Evolutionary conservation across 163 green algal species (phyloP).

Genomic region (Prototheca wickerhamii): DNA sequence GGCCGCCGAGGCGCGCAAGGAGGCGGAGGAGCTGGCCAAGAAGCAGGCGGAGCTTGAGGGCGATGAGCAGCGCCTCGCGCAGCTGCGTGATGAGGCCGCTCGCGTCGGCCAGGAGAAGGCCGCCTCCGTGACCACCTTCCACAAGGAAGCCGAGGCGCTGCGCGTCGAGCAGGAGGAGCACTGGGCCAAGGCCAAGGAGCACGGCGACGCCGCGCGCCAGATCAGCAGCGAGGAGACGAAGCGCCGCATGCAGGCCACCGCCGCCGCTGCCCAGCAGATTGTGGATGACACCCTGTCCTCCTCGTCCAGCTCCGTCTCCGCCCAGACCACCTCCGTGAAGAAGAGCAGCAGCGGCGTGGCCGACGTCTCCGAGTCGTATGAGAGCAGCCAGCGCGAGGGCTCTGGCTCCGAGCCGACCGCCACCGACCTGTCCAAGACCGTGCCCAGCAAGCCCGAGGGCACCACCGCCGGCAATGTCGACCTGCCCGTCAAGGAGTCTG

Average conservation of each 20-base stretch:
- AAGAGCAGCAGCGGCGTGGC: background rate
- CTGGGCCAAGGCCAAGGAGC: slow-evolving; percentile 9
- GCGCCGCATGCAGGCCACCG: background rate
- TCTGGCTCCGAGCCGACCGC: background rate
- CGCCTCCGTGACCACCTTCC: background rate
- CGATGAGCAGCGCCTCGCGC: slow-evolving; percentile 2
- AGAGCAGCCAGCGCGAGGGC: background rate
- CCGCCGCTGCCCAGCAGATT: background rate
- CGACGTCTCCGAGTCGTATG: background rate
- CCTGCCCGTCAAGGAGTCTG: slow-evolving; percentile 4
- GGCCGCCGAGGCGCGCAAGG: background rate
- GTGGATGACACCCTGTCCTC: background rate
- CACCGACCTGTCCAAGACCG: slow-evolving; percentile 3
- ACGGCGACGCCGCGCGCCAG: slow-evolving; percentile 2
- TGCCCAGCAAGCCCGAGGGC: background rate
- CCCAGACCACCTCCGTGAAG: background rate
- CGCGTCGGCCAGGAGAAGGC: background rate
- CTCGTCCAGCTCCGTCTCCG: background rate
- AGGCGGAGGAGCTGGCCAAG: background rate
- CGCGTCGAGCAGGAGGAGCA: background rate
- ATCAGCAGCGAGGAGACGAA: background rate
- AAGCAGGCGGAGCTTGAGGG: background rate
- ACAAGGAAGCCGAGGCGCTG: background rate
- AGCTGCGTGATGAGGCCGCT: background rate
- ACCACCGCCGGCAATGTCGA: slow-evolving; percentile 6